Conservation (phyloP, 768 basidiomycete genomes). For the Collybiopsis luxurians region DNA sequence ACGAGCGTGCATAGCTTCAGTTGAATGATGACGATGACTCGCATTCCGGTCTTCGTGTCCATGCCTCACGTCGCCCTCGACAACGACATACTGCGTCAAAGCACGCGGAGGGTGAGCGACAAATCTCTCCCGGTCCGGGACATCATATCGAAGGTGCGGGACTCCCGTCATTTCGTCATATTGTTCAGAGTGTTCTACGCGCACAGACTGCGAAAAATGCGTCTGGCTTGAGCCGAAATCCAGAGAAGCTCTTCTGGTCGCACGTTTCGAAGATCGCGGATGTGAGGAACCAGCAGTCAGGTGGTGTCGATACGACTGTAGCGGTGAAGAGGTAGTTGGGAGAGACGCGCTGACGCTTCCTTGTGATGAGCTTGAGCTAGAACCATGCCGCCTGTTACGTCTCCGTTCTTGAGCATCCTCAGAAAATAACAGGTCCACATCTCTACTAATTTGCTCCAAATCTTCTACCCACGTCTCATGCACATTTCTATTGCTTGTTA, state of each 20-base stretch:
- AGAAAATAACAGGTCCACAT: conserved; percentile 58
- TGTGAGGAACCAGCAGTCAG: conserved; percentile 28
- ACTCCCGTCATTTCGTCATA: conserved; percentile 13
- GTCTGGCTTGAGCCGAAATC: neutral
- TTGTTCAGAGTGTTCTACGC: conserved; percentile 18
- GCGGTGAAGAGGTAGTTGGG: conserved; percentile 32
- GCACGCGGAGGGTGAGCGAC: conserved; percentile 72
- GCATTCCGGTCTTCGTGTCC: neutral
- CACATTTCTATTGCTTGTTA: conserved; percentile 39
- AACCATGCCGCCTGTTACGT: conserved; percentile 6
- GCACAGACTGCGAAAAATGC: neutral
- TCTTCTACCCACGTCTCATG: conserved; percentile 65
- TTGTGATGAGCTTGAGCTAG: conserved; percentile 10
- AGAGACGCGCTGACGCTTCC: conserved; percentile 42
- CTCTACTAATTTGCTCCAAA: conserved; percentile 60
- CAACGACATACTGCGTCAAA: conserved; percentile 65
- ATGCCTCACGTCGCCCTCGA: neutral
- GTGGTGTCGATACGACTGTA: neutral
- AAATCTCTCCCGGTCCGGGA: conserved; percentile 49
- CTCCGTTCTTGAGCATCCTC: conserved; percentile 18
- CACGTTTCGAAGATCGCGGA: neutral
- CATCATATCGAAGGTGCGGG: conserved; percentile 50
- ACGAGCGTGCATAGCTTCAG: too few species aligned
- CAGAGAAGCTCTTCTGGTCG: neutral
- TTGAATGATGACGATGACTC: conserved; percentile 36